Evolutionary conservation across 768 basidiomycete species (phyloP).

Genomic region (Chiua virens): DNA sequence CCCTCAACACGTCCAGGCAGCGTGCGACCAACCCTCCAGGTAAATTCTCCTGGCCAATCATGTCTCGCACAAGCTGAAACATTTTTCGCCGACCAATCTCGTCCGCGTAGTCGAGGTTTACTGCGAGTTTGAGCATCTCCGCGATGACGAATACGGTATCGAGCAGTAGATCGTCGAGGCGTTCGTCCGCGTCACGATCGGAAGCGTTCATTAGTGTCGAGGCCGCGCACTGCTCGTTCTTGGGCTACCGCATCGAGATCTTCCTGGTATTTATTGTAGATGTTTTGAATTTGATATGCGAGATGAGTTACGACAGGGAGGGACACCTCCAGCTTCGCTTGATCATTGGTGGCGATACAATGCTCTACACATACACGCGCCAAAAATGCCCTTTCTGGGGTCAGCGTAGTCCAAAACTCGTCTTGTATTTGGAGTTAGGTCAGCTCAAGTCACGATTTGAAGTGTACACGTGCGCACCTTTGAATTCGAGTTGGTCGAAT

Average conservation of each 20-base stretch:
- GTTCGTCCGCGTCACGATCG: conserved; percentile 46
- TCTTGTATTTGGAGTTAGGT: conserved; percentile 41
- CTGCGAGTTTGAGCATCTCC: conserved; percentile 77
- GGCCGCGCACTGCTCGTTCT: conserved; percentile 25
- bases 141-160: conserved; percentile 62
- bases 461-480: conserved; percentile 45
- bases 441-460: too few species aligned
- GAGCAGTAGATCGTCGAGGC: conserved; percentile 35
- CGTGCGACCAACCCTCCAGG: conserved; percentile 67
- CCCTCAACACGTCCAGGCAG: conserved; percentile 82
- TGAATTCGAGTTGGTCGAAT: conserved; percentile 67
- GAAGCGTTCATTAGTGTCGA: conserved; percentile 38
- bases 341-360: conserved; percentile 61
- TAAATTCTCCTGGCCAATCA: conserved; percentile 71
- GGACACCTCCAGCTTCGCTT: conserved; percentile 59
- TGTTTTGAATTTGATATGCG: conserved; percentile 70
- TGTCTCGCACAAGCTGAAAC: conserved; percentile 81
- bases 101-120: conserved; percentile 86
- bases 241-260: conserved; percentile 43
- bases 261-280: conserved; percentile 65
- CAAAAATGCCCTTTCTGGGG: conserved; percentile 77
- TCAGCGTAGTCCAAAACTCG: conserved; percentile 66
- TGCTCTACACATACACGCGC: conserved; percentile 82
- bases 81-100: conserved; percentile 89
- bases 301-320: conserved; percentile 85